These are phyloP conservation scores for Xylaria acuta DNA, from an alignment of 495 filamentous ascomycete species.

Conservation along the genomic window DNA sequence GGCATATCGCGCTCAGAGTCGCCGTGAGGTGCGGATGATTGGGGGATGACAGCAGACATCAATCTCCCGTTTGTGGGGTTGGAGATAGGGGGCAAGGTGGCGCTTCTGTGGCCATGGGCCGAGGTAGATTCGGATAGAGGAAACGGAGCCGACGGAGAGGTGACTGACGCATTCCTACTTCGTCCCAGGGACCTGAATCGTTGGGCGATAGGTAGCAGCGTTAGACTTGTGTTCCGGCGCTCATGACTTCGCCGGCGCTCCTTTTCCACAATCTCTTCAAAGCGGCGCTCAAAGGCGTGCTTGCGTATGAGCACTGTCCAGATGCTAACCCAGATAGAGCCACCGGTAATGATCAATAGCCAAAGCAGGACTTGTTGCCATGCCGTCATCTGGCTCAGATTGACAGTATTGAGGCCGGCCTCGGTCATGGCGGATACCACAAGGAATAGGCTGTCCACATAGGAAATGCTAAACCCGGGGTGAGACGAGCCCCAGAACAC, in stretches of 20 bases:
- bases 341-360: constrained; percentile 73
- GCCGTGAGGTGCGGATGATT: not conserved
- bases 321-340: constrained; percentile 69
- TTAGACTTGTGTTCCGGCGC: constrained; percentile 34
- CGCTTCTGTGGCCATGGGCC: not conserved
- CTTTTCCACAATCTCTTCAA: constrained; percentile 63
- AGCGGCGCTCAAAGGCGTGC: constrained; percentile 72
- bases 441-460: constrained; percentile 78
- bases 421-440: constrained; percentile 81
- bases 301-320: constrained; percentile 70
- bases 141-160: constrained; percentile 10
- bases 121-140: constrained; percentile 2
- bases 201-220: constrained; percentile 36
- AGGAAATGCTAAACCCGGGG: constrained; percentile 67
- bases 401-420: constrained; percentile 74
- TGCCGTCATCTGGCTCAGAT: constrained; percentile 72
- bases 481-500: constrained; percentile 75
- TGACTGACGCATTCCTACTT: constrained; percentile 27
- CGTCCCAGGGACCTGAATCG: constrained; percentile 33
- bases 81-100: constrained; percentile 32
- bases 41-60: constrained; percentile 29
- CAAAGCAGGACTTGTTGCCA: constrained; percentile 82
- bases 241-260: constrained; percentile 46
- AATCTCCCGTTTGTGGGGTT: constrained; percentile 32
- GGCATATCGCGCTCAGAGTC: not conserved